Percentiles rank a stretch among this genome's conserved stretches.
Conservation (phyloP, 23 red algal species). For the Agarophyton chilense region DNA sequence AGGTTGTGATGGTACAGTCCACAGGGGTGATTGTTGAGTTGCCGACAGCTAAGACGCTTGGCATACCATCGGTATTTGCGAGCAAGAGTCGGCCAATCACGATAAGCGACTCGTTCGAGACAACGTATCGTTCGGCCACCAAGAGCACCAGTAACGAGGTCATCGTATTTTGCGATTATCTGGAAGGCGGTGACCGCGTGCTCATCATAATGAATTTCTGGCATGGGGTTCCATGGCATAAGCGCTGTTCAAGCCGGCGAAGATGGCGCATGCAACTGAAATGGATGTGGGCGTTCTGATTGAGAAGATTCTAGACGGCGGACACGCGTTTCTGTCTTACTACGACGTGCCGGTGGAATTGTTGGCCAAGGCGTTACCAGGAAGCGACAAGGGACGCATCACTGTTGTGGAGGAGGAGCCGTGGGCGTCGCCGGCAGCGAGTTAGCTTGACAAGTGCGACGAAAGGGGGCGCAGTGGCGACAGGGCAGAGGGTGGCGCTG, state of each 20-base stretch:
- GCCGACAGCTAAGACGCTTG: conserved; percentile 55
- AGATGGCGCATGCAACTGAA: conserved; percentile 80
- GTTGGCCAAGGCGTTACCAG: too few relatives aligned
- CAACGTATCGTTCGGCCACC: too few relatives aligned
- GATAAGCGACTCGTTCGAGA: too few relatives aligned
- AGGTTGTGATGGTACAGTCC: conserved; percentile 87
- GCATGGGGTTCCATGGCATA: conserved; percentile 82
- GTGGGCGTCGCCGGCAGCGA: conserved; percentile 11
- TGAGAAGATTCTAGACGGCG: conserved; percentile 81
- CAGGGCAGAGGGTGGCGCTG: background rate
- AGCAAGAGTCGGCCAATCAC: too few relatives aligned
- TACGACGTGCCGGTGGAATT: too few relatives aligned
- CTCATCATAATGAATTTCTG: too few relatives aligned
- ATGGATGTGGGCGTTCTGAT: conserved; percentile 88
- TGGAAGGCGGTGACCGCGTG: too few relatives aligned
- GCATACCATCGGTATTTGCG: conserved; percentile 83
- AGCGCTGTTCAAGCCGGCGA: conserved; percentile 84
- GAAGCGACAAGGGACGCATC: too few relatives aligned
- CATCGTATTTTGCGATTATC: too few relatives aligned
- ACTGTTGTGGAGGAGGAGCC: conserved; percentile 73
- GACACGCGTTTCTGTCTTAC: conserved; percentile 75
- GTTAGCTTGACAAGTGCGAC: background rate
- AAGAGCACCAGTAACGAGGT: too few relatives aligned
- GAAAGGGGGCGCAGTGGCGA: too few relatives aligned
- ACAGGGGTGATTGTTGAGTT: conserved; percentile 81